Percentiles rank a stretch among this genome's conserved stretches.
These are phyloP conservation scores for slime mould (Dictyostelium discoideum) DNA, from an alignment of 78 protist species.

Conservation along the genomic window DNA sequence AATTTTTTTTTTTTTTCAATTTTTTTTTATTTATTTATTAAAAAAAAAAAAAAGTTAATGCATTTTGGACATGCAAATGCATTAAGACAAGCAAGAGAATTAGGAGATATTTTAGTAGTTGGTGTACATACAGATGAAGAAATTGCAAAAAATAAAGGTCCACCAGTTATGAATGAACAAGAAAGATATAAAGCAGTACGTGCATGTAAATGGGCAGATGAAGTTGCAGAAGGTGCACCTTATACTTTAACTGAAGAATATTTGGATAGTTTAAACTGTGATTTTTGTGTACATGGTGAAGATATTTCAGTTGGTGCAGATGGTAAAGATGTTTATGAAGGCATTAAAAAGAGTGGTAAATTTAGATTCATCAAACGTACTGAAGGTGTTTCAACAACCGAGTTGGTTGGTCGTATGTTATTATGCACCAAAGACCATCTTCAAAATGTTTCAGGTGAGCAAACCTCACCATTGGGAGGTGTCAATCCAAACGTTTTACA, in stretches of 20 bases:
- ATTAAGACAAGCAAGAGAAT: constrained; percentile 86
- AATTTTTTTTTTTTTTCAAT: too few relatives aligned
- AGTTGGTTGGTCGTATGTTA: constrained; percentile 96
- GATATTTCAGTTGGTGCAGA: constrained; percentile 87
- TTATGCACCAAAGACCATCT: constrained; percentile 91
- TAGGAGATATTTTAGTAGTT: constrained; percentile 90
- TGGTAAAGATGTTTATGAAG: constrained; percentile 92
- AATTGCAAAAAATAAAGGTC: constrained; percentile 92
- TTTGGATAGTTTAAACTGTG: constrained; percentile 76
- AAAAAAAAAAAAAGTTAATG: constrained; percentile 62
- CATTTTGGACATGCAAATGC: constrained; percentile 97
- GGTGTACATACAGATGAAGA: constrained; percentile 96
- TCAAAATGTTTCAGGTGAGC: not conserved
- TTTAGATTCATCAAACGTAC: constrained; percentile 79
- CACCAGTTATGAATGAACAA: constrained; percentile 94
- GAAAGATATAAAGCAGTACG: constrained; percentile 94
- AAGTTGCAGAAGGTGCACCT: constrained; percentile 95
- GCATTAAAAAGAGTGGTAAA: constrained; percentile 89
- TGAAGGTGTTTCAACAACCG: constrained; percentile 95
- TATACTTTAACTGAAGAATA: constrained; percentile 71
- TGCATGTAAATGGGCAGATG: constrained; percentile 98
- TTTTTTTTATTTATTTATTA: too few relatives aligned
- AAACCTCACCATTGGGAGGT: not conserved
- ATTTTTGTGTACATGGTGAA: constrained; percentile 91
- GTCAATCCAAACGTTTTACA: constrained; percentile 53